phyloP scores from a whole-genome alignment of 441 rosid species.

The Macaranga tanarius region DNA sequence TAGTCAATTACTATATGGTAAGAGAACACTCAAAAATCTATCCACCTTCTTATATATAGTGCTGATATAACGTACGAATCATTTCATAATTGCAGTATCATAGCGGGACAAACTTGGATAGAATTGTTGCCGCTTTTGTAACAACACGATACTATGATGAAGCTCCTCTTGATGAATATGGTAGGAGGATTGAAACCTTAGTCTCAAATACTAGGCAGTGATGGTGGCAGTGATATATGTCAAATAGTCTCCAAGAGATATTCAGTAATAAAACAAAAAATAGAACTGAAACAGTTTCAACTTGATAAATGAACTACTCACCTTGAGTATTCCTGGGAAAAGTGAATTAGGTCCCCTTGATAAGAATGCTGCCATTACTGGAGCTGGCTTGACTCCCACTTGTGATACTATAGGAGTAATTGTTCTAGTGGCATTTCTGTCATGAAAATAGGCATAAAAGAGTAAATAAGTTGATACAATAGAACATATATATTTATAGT shows the following conservation, averaged over 20 bases:
- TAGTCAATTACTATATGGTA: slow-evolving; percentile 90
- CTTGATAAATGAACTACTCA: background rate
- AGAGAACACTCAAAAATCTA: background rate
- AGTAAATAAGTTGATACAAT: too few relatives aligned
- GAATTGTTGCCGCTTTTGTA: slow-evolving; percentile 67
- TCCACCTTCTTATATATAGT: background rate
- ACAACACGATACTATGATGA: slow-evolving; percentile 83
- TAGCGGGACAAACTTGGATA: slow-evolving; percentile 81
- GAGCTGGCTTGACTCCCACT: slow-evolving; percentile 36
- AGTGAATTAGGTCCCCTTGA: slow-evolving; percentile 50
- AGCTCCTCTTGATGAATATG: slow-evolving; percentile 83
- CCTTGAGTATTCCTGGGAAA: slow-evolving; percentile 45
- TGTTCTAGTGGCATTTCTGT: slow-evolving; percentile 40
- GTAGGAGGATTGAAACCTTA: slow-evolving; percentile 30
- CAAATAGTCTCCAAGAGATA: background rate
- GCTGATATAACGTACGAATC: background rate
- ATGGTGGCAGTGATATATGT: too few relatives aligned
- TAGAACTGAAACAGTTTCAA: background rate
- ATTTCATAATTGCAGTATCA: slow-evolving; percentile 53
- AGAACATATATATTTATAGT: too few relatives aligned
- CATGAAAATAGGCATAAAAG: background rate
- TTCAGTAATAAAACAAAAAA: background rate
- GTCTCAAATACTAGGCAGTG: background rate
- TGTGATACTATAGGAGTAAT: slow-evolving; percentile 25
- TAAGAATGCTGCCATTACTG: slow-evolving; percentile 52